Evolutionary conservation across 2,329 filamentous ascomycete genomes (phyloP), one percentile per base, ranked within the genome.

Genomic region (Truncatella angustata): DNA sequence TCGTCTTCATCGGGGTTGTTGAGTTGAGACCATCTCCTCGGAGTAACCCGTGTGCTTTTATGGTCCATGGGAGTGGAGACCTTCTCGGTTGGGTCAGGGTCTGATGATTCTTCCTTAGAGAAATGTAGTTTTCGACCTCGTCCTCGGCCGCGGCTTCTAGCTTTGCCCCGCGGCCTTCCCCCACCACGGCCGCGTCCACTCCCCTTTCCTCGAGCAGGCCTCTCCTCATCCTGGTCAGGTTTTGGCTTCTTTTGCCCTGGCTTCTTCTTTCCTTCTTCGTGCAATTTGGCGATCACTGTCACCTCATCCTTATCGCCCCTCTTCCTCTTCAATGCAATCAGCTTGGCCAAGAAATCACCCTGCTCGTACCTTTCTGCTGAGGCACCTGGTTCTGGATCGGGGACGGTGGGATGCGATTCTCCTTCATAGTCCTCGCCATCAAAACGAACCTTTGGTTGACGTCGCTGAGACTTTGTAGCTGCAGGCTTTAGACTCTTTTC

Each of bases 281-380:
- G 73, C 35, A 76, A 73, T 23, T 68, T 64, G 5, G 80, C 78
- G 63, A 81, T 78, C 4, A 86, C 75, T 0, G 85, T 87, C 23
- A 89, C 84, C 14, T 80, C 70, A 62, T 90, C 87, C 16, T 67
- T 74, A 66, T 90, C 85, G 6, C 85, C 85, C 58, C 77, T 83
- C 24, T 76, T 75, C 45, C 76, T 77, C 67, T 91, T 91, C 48
- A 87, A 68, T 11, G 78, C 76, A 58, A 86, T 86, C 21, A 91
- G 63, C 24, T 81, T 81, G 59, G 87, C 81, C 1, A 91, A 69
- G 62, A 91, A 91, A 24, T 62, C 59, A 21, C 63, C 62, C 55
- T 68, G 66, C 10, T 62, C 60, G 34, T 58, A 52, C 7, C 76
- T 67, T 4, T 75, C 74, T 58, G 78, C 74, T 16, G 74, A 72